phyloP scores from a whole-genome alignment of 2,329 filamentous ascomycete genomes.

The Sclerotiophoma versabilis region DNA sequence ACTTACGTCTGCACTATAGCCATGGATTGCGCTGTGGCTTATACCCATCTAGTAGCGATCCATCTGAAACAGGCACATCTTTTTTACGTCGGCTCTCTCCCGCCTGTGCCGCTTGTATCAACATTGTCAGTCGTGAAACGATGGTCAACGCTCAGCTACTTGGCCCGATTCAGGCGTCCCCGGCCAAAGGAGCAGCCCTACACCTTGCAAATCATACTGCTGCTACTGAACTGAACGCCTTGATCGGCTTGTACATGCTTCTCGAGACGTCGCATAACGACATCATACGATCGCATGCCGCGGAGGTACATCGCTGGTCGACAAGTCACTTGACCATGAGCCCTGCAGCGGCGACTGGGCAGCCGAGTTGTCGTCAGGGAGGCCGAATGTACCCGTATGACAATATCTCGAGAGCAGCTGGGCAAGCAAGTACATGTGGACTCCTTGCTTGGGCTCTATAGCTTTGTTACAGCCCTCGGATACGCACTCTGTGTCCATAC shows the following conservation, averaged over 20 bases:
- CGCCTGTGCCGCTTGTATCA: conserved; percentile 7
- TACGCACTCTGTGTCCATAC: not conserved
- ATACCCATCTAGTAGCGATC: not conserved
- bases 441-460: not conserved
- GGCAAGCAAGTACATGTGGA: not conserved
- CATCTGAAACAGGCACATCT: not conserved
- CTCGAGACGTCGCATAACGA: not conserved
- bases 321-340: not conserved
- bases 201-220: conserved; percentile 9
- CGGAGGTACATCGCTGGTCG: not conserved
- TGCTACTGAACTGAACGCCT: not conserved
- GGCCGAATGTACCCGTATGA: not conserved
- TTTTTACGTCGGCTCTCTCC: not conserved
- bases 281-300: not conserved
- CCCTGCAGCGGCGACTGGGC: not conserved
- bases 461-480: not conserved
- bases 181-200: not conserved
- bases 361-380: not conserved
- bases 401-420: not conserved
- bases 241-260: not conserved
- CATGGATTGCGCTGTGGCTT: too few relatives aligned
- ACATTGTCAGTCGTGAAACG: conserved; percentile 11
- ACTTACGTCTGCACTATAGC: too few relatives aligned
- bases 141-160: conserved; percentile 3
- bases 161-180: not conserved